Base-by-base conservation (phyloP, 768 basidiomycete genomes). In the Gymnopilus dilepis region DNA sequence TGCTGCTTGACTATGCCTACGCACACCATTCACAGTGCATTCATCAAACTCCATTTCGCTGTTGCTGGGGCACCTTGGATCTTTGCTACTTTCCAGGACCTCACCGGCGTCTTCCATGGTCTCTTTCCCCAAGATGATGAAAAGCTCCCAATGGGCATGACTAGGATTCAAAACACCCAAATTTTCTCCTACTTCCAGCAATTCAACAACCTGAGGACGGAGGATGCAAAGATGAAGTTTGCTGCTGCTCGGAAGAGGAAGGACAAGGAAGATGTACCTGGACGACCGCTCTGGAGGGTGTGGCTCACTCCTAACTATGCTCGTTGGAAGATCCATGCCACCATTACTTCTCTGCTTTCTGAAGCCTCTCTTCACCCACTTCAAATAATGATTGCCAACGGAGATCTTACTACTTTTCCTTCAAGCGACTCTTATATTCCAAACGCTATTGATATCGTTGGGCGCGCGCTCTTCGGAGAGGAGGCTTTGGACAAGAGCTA, bases 1-100 rank as follows among this genome's bases (percentile, higher is more conserved):
- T n/a, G n/a, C n/a, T n/a, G n/a, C n/a, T n/a, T n/a, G n/a, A n/a
- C 33, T 12, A 61, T 61, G 60, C 60, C 60, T 24, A 61, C 43
- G n/a, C 60, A 61, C 24, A 61, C 54, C 19, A 31, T 30, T 1
- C 21, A 13, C 4, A 61, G 60, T 26, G 60, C 54, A 15, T 26
- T 61, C 3, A 33, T 47, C 24, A 48, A 22, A 7, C 30, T 61
- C 3, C 50, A 15, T 40, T 12, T 37, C n/a, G 53, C 34, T n/a
- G 34, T 28, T 3, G 22, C 28, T 12, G 58, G 47, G 13, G 40
- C 59, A 12, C 59, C 59, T 31, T 60, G 59, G 59, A 19, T 22
- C 2, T 60, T 2, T 30, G 17, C 26, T 4, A 43, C n/a, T 1
- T 60, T 38, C 40, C n/a, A 60, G 30, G 40, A 60, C 17, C 42